phyloP scores from a whole-genome alignment of 1,284 basidiomycete genomes.

The Uromyces viciae-fabae region DNA sequence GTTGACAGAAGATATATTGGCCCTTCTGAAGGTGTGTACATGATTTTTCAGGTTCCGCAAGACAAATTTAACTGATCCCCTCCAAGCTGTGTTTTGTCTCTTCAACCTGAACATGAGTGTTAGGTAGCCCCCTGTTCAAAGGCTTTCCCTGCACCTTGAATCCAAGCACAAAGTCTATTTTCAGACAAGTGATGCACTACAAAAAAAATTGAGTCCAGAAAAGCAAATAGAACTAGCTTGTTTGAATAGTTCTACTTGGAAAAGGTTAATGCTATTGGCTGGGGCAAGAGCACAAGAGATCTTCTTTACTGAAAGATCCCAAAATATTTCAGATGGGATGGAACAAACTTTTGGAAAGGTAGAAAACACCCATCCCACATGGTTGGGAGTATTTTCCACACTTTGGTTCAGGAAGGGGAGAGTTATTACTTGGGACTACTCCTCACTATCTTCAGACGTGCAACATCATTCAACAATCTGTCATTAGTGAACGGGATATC shows the following conservation, averaged over 20 bases:
- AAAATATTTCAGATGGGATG: conserved; percentile 1
- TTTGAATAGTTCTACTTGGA: background rate
- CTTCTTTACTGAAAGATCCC: background rate
- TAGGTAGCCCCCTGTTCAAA: background rate
- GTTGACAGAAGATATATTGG: background rate
- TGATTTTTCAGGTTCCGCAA: too few relatives aligned
- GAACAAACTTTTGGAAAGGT: background rate
- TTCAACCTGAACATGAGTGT: too few relatives aligned
- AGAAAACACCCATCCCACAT: background rate
- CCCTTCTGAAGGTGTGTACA: background rate
- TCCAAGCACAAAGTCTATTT: background rate
- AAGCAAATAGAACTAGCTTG: background rate
- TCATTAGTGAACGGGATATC: too few relatives aligned
- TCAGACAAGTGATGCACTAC: background rate
- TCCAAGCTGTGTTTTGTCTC: too few relatives aligned
- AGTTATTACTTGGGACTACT: background rate
- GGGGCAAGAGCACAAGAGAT: background rate
- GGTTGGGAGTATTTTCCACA: background rate
- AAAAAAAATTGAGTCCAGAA: background rate
- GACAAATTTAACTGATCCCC: too few relatives aligned
- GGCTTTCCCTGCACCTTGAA: background rate
- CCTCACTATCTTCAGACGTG: too few relatives aligned
- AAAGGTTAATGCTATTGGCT: background rate
- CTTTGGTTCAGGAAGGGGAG: background rate
- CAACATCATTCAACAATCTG: too few relatives aligned